Percentiles rank a stretch among this genome's conserved stretches.
These are phyloP conservation scores for Penicillium simplicissimum DNA, from an alignment of 495 filamentous ascomycete species.

Conservation along the genomic window DNA sequence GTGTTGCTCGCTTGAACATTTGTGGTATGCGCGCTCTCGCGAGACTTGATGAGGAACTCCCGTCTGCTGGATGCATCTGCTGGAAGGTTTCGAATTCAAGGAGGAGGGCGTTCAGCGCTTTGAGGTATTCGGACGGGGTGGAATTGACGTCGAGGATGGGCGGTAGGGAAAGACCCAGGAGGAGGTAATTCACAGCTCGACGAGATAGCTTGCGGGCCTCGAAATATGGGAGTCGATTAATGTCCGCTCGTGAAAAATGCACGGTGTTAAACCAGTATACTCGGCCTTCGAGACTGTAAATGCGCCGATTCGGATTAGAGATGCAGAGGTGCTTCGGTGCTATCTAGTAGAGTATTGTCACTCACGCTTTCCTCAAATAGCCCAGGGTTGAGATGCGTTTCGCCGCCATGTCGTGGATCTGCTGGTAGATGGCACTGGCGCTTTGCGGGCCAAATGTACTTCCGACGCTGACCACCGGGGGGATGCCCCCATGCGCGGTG, in stretches of 20 bases:
- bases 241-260: slow-evolving; percentile 80
- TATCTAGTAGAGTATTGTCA: slow-evolving; percentile 15
- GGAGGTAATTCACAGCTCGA: slow-evolving; percentile 86
- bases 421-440: slow-evolving; percentile 70
- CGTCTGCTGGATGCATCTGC: slow-evolving; percentile 76
- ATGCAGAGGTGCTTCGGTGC: background rate
- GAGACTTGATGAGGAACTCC: slow-evolving; percentile 66
- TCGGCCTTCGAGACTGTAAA: slow-evolving; percentile 79
- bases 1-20: slow-evolving; percentile 79
- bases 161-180: slow-evolving; percentile 89
- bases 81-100: slow-evolving; percentile 92
- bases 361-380: slow-evolving; percentile 88
- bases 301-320: slow-evolving; percentile 2
- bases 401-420: slow-evolving; percentile 83
- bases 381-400: slow-evolving; percentile 97
- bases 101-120: slow-evolving; percentile 81
- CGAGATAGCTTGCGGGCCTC: slow-evolving; percentile 78
- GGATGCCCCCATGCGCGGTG: slow-evolving; percentile 23
- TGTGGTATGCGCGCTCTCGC: slow-evolving; percentile 76
- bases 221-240: slow-evolving; percentile 81
- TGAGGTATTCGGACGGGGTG: slow-evolving; percentile 79
- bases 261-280: slow-evolving; percentile 98
- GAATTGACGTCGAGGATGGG: slow-evolving; percentile 83
- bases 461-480: slow-evolving; percentile 34
- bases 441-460: slow-evolving; percentile 57